These are phyloP conservation scores for Daldinia sp. DNA, from an alignment of 2,329 filamentous ascomycete species.

Conservation along the genomic window DNA sequence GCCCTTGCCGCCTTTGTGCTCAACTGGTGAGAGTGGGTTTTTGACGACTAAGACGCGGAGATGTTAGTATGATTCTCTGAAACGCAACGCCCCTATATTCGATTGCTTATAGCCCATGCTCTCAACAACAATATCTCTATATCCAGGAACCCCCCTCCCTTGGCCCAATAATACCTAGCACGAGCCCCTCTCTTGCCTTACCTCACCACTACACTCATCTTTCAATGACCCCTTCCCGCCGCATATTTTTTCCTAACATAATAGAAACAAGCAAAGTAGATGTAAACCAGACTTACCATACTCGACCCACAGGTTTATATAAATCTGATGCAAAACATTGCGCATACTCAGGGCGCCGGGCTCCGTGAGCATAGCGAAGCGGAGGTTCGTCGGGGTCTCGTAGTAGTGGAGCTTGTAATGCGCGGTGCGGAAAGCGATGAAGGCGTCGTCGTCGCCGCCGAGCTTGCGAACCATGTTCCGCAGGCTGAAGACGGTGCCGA, in stretches of 20 bases:
- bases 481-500: slow-evolving; percentile 94
- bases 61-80: slow-evolving; percentile 26
- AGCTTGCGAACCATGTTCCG: slow-evolving; percentile 97
- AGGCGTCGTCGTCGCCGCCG: slow-evolving; percentile 91
- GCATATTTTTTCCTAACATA: neutral
- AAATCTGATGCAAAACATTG: slow-evolving; percentile 96
- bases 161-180: neutral
- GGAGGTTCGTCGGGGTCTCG: slow-evolving; percentile 94
- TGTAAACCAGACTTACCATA: slow-evolving; percentile 67
- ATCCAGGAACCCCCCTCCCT: neutral
- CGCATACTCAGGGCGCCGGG: slow-evolving; percentile 88
- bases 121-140: neutral
- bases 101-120: too few relatives aligned
- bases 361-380: slow-evolving; percentile 97
- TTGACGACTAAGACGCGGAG: slow-evolving; percentile 65
- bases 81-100: neutral
- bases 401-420: slow-evolving; percentile 99
- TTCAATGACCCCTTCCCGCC: neutral
- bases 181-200: neutral
- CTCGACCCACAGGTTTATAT: slow-evolving; percentile 97
- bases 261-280: neutral
- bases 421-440: slow-evolving; percentile 90
- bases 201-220: neutral
- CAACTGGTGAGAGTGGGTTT: slow-evolving; percentile 72
- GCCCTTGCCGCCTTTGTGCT: slow-evolving; percentile 73